These are phyloP conservation scores for Ustilago cynodontis DNA, from an alignment of 1,284 basidiomycete species.

Conservation along the genomic window DNA sequence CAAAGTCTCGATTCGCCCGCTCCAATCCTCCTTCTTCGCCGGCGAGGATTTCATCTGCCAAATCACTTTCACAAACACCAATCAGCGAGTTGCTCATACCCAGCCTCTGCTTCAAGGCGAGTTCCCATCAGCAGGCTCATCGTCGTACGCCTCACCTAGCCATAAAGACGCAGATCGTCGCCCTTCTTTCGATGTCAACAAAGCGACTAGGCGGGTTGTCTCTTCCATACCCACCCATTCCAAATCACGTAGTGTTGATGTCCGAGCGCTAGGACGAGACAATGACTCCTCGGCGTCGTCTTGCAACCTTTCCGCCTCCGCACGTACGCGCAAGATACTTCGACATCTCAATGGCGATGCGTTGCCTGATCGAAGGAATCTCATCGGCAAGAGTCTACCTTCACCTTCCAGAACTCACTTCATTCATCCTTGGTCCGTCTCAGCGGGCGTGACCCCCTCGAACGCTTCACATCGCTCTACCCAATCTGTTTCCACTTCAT, in stretches of 20 bases:
- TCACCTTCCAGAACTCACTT: slow-evolving; percentile 1
- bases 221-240: slow-evolving; percentile 36
- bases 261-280: slow-evolving; percentile 36
- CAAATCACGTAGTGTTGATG: slow-evolving; percentile 53
- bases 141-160: not conserved
- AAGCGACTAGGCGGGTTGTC: slow-evolving; percentile 25
- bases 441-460: not conserved
- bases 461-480: slow-evolving; percentile 33
- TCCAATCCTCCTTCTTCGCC: slow-evolving; percentile 90
- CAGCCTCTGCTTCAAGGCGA: slow-evolving; percentile 71
- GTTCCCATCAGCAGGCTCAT: slow-evolving; percentile 22
- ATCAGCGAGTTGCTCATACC: slow-evolving; percentile 70
- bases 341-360: slow-evolving; percentile 29
- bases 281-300: slow-evolving; percentile 9
- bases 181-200: slow-evolving; percentile 16
- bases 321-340: slow-evolving; percentile 18
- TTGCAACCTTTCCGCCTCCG: not conserved
- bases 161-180: not conserved
- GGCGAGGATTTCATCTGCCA: slow-evolving; percentile 87
- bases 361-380: slow-evolving; percentile 28
- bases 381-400: slow-evolving; percentile 31
- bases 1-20: slow-evolving; percentile 75
- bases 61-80: slow-evolving; percentile 87
- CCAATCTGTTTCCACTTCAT: slow-evolving; percentile 18
- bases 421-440: slow-evolving; percentile 42